Evolutionary conservation across 768 basidiomycete species (phyloP).

Genomic region (Brasilioporus rufonigricans): DNA sequence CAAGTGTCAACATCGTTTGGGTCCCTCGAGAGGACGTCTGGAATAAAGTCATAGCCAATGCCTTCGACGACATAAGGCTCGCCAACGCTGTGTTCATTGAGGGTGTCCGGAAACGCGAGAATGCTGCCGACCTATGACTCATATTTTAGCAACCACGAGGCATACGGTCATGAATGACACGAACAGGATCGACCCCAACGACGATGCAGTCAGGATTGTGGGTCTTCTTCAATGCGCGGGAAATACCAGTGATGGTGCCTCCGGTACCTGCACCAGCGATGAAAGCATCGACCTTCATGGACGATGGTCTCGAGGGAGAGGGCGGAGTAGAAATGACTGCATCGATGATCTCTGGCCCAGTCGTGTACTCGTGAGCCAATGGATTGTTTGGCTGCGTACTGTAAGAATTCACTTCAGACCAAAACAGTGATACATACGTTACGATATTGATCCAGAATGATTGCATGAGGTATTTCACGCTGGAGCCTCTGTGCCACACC

Average conservation of each 20-base stretch:
- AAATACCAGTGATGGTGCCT: conserved; percentile 89
- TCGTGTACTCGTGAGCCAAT: conserved; percentile 85
- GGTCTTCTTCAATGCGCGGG: conserved; percentile 72
- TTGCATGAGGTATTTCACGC: conserved; percentile 73
- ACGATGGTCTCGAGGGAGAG: conserved; percentile 54
- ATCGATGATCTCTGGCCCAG: conserved; percentile 89
- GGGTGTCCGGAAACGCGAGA: conserved; percentile 65
- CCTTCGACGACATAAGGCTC: conserved; percentile 81
- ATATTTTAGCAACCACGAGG: conserved; percentile 1
- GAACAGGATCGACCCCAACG: conserved; percentile 89
- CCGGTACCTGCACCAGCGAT: conserved; percentile 92
- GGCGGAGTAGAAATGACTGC: conserved; percentile 68
- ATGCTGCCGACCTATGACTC: conserved; percentile 76
- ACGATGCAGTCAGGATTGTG: conserved; percentile 74
- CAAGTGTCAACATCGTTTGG: conserved; percentile 62
- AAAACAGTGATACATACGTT: conserved; percentile 47
- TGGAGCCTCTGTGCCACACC: conserved; percentile 81
- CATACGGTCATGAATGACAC: conserved; percentile 23
- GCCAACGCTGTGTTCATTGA: conserved; percentile 53
- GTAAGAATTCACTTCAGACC: neutral
- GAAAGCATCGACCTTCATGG: conserved; percentile 75
- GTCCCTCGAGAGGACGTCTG: conserved; percentile 76
- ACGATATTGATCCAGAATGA: conserved; percentile 92
- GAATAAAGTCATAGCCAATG: conserved; percentile 95
- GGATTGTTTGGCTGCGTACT: conserved; percentile 70